Base-by-base conservation (phyloP, 306 rosid genomes). In the Trifolium repens region DNA sequence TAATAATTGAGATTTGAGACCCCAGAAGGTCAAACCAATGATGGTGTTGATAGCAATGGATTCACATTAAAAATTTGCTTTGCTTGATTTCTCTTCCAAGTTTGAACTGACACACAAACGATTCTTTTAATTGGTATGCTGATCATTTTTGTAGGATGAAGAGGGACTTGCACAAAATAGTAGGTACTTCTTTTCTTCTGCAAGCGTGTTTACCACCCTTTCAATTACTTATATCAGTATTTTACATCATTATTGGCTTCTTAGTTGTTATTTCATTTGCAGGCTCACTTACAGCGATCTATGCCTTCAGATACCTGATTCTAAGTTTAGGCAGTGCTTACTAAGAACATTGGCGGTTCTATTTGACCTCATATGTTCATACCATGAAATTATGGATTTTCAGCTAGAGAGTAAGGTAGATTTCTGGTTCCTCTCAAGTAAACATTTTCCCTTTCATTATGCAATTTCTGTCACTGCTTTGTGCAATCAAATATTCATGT, bases 231-330 rank as follows among this genome's bases (percentile, higher is more conserved):
- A 11, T 50, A 32, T 17, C 14, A 65, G 42, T 70, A 16, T 49
- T 64, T 55, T 73, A 58, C 54, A 44, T 81, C 62, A 35, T 55
- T 60, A 73, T 79, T 53, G 73, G 67, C 79, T 68, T 71, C 79
- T 74, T 81, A 61, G 79, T 84, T 67, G 53, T 80, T 79, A 30
- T 58, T 58, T 71, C 80, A 49, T 63, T 88, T 72, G 42, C 96
- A 94, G 99, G 89, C 89, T 92, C 85, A 92, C 98, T 57, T 96
- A 96, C 93, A 96, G 99, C 67, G 99, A 96, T 73, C 87, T 96
- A 67, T 96, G 99, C 91, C 90, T 82, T 75, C 91, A 78, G 76
- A 96, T 92, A 79, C 96, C 99, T 16, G 97, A 96, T 73, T 78
- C 98, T 53, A 89, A 86, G 86, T 96, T 96, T 81, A 92, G 99